Percentiles rank a stretch among this genome's conserved stretches.
Evolutionary conservation across 2,329 filamentous ascomycete genomes (phyloP).

Genomic region (Xylaria sp.): DNA sequence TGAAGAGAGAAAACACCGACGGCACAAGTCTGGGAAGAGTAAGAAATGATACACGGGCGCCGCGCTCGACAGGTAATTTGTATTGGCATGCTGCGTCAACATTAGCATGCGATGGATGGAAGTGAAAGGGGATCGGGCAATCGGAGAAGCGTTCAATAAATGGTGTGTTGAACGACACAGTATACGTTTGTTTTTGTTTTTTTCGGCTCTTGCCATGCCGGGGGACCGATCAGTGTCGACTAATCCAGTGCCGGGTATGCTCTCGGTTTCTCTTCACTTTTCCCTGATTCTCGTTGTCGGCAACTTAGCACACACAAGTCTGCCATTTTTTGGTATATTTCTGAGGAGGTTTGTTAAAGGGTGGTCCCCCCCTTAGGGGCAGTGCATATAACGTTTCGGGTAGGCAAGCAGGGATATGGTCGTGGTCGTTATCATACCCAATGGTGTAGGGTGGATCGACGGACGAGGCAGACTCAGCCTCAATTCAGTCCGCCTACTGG

Average conservation of each 20-base stretch:
- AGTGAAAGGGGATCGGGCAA: background rate
- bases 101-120: background rate
- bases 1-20: background rate
- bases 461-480: conserved; percentile 25
- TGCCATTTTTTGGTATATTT: background rate
- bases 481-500: conserved; percentile 14
- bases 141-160: background rate
- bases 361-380: background rate
- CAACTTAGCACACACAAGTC: conserved; percentile 2
- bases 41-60: background rate
- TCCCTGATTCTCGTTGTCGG: background rate
- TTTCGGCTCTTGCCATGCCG: conserved; percentile 6
- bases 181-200: conserved; percentile 4
- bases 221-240: conserved; percentile 10
- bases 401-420: conserved; percentile 14
- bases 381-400: conserved; percentile 21
- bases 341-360: background rate
- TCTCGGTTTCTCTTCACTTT: conserved; percentile 5
- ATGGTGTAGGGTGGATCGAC: conserved; percentile 16
- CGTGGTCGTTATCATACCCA: background rate
- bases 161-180: background rate
- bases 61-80: background rate
- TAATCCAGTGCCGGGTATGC: background rate
- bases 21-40: background rate
- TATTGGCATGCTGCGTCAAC: background rate